A percentile compares a stretch with the other conserved stretches of the same genome.
Conservation (phyloP, 2,329 filamentous ascomycete genomes). For the Nectriaceae sp. region DNA sequence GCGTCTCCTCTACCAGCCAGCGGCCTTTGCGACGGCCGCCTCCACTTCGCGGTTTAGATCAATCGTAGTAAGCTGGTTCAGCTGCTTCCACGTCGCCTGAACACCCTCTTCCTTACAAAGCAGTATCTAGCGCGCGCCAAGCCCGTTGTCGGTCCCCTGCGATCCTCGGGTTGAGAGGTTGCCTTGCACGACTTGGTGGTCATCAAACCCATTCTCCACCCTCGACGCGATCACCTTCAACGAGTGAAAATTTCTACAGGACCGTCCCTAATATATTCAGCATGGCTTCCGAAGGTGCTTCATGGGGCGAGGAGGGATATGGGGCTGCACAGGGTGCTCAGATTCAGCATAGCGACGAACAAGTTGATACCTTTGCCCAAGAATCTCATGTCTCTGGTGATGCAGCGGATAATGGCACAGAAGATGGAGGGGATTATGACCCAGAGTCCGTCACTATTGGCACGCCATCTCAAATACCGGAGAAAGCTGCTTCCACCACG, state of each 20-base stretch:
- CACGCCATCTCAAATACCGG: conserved; percentile 39
- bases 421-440: conserved; percentile 60
- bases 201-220: conserved; percentile 14
- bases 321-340: conserved; percentile 58
- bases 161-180: too few relatives aligned
- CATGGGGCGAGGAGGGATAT: conserved; percentile 57
- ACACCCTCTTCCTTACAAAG: too few relatives aligned
- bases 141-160: too few relatives aligned
- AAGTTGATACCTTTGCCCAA: conserved; percentile 53
- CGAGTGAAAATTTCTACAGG: conserved; percentile 8
- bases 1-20: neutral
- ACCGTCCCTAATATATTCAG: conserved; percentile 13
- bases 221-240: conserved; percentile 5
- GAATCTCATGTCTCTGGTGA: conserved; percentile 52
- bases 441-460: conserved; percentile 55
- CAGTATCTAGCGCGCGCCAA: too few relatives aligned
- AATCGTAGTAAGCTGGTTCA: neutral
- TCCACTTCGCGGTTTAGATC: neutral
- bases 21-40: neutral
- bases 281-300: conserved; percentile 44
- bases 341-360: conserved; percentile 56
- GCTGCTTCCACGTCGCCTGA: neutral
- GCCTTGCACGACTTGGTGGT: too few relatives aligned
- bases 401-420: conserved; percentile 47
- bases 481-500: conserved; percentile 29